These are phyloP conservation scores for Cladosporium sp. DNA, from an alignment of 2,329 filamentous ascomycete species.

Conservation along the genomic window DNA sequence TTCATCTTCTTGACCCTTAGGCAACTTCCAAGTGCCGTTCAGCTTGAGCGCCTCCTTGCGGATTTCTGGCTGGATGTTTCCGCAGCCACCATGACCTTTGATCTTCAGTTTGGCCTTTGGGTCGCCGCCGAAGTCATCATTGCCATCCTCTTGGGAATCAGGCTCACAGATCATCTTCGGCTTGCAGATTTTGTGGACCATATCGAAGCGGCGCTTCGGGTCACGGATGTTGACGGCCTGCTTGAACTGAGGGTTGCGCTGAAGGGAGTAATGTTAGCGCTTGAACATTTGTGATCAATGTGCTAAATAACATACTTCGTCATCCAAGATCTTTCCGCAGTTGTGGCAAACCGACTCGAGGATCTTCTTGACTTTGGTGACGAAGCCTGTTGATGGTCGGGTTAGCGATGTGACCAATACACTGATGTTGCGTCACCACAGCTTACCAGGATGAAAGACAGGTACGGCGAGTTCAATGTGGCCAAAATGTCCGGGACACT, in stretches of 20 bases:
- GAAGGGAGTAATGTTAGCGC: slow-evolving; percentile 48
- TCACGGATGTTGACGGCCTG: slow-evolving; percentile 82
- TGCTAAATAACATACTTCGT: slow-evolving; percentile 82
- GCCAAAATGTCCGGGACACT: slow-evolving; percentile 97
- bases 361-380: slow-evolving; percentile 99
- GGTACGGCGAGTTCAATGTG: slow-evolving; percentile 97
- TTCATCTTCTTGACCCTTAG: slow-evolving; percentile 71
- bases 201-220: slow-evolving; percentile 90
- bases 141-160: slow-evolving; percentile 66
- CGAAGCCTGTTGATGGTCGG: slow-evolving; percentile 66
- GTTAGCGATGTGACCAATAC: slow-evolving; percentile 26
- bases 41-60: slow-evolving; percentile 84
- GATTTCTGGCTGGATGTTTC: slow-evolving; percentile 85
- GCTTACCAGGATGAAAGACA: slow-evolving; percentile 78
- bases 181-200: slow-evolving; percentile 90
- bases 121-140: slow-evolving; percentile 65
- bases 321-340: slow-evolving; percentile 95
- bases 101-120: slow-evolving; percentile 55
- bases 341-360: slow-evolving; percentile 98
- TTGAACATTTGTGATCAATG: slow-evolving; percentile 33
- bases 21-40: slow-evolving; percentile 70
- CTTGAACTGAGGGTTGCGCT: slow-evolving; percentile 82
- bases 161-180: slow-evolving; percentile 82
- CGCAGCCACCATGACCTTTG: slow-evolving; percentile 79
- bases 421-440: not conserved